Conservation (phyloP, 2,329 filamentous ascomycete species). For the Epichloe elymi region DNA sequence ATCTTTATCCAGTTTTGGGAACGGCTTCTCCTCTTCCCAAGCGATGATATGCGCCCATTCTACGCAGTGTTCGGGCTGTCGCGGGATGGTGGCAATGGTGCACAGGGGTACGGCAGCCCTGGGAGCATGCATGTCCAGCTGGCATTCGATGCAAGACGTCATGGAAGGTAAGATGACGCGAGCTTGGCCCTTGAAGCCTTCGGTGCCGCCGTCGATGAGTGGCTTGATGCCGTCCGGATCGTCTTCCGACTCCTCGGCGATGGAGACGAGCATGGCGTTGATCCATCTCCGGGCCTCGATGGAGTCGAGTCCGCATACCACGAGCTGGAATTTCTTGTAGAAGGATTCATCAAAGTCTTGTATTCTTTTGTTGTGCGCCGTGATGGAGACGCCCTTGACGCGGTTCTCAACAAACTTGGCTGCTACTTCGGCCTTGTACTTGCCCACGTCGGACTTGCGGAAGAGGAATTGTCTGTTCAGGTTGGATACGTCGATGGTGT, state of each 20-base stretch:
- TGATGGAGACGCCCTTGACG: conserved; percentile 84
- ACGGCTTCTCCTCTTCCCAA: conserved; percentile 79
- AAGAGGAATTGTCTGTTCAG: conserved; percentile 97
- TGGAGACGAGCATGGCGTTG: conserved; percentile 80
- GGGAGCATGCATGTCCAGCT: conserved; percentile 97
- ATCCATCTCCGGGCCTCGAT: conserved; percentile 98
- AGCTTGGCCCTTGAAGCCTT: conserved; percentile 96
- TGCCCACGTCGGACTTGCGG: conserved; percentile 79
- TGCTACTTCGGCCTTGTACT: conserved; percentile 85
- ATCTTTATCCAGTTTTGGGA: conserved; percentile 81
- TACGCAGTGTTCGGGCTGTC: conserved; percentile 94
- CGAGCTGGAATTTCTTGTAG: conserved; percentile 91
- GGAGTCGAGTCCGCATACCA: conserved; percentile 90
- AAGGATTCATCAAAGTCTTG: conserved; percentile 95
- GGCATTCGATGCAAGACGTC: conserved; percentile 94
- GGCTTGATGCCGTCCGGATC: conserved; percentile 73
- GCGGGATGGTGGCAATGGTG: conserved; percentile 89
- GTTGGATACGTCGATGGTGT: conserved; percentile 97
- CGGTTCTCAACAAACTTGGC: conserved; percentile 82
- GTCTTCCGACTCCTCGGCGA: conserved; percentile 67
- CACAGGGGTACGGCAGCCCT: conserved; percentile 92
- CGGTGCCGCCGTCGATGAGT: conserved; percentile 89
- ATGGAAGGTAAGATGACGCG: conserved; percentile 85
- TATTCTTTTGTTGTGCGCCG: conserved; percentile 84
- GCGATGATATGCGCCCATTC: conserved; percentile 99